These are phyloP conservation scores for Anisodus acutangulus DNA, from an alignment of 257 asterid genomes.

Conservation along the genomic window DNA sequence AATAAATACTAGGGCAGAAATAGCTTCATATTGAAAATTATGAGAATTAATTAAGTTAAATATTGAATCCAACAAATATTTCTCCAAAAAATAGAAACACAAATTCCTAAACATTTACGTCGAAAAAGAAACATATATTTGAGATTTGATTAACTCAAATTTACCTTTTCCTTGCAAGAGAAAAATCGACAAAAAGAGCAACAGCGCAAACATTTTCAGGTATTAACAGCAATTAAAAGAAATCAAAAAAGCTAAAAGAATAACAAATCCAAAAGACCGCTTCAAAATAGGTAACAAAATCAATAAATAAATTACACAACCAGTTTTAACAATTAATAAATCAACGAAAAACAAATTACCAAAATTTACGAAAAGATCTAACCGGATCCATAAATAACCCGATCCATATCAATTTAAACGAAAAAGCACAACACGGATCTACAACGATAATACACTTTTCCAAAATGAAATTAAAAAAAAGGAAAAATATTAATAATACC, in stretches of 20 bases:
- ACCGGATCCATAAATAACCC: constrained; percentile 23
- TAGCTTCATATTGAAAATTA: not conserved
- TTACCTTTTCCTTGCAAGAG: not conserved
- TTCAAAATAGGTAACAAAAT: constrained; percentile 1
- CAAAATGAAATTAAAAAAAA: not conserved
- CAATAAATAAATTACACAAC: not conserved
- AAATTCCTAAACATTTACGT: not conserved
- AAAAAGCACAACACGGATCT: not conserved
- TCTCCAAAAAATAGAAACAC: not conserved
- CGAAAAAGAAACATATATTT: not conserved
- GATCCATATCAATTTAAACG: not conserved
- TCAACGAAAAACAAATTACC: constrained; percentile 18
- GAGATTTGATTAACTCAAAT: not conserved
- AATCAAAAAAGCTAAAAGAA: not conserved
- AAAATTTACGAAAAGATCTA: constrained; percentile 27
- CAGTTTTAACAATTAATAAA: constrained; percentile 4
- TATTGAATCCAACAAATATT: constrained; percentile 10
- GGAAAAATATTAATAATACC: constrained; percentile 27
- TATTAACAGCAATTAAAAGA: not conserved
- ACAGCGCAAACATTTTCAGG: not conserved
- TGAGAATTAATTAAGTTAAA: too few relatives aligned
- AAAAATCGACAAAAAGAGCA: not conserved
- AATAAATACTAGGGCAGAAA: not conserved
- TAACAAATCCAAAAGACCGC: not conserved
- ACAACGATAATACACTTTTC: not conserved